These are phyloP conservation scores for Hypoxylon sp. DNA, from an alignment of 2,329 filamentous ascomycete genomes.

Conservation along the genomic window DNA sequence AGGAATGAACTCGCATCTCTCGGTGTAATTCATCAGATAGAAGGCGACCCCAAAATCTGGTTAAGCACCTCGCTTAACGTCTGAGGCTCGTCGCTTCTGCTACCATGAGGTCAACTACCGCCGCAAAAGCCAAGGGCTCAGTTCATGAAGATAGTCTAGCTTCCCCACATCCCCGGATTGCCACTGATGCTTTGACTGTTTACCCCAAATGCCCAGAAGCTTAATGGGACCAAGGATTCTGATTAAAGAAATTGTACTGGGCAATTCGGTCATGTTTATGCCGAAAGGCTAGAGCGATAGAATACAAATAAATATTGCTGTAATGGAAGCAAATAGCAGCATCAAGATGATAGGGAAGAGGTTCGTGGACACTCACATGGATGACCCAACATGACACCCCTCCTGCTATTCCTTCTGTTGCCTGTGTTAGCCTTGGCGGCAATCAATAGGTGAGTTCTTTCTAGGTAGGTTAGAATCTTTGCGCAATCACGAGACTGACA, in stretches of 20 bases:
- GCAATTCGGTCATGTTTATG: constrained; percentile 27
- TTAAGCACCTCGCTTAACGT: constrained; percentile 18
- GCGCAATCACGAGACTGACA: constrained; percentile 7
- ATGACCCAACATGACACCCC: constrained; percentile 19
- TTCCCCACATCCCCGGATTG: constrained; percentile 32
- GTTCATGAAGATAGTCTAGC: constrained; percentile 2
- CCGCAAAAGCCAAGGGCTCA: constrained; percentile 10
- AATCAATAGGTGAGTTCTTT: constrained; percentile 28
- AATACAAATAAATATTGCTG: constrained; percentile 19
- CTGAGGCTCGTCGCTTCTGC: constrained; percentile 7
- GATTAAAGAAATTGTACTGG: constrained; percentile 26
- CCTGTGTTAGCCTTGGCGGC: constrained; percentile 29
- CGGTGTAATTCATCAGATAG: constrained; percentile 7
- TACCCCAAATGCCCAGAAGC: constrained; percentile 30
- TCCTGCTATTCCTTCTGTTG: constrained; percentile 24
- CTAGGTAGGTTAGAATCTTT: background rate
- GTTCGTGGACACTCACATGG: background rate
- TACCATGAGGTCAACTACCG: constrained; percentile 1
- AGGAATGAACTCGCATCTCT: constrained; percentile 3
- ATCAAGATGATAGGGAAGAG: constrained; percentile 14
- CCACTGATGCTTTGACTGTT: constrained; percentile 3
- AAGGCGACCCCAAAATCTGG: constrained; percentile 17
- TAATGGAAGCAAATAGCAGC: background rate
- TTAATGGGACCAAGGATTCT: background rate
- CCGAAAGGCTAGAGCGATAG: constrained; percentile 24